Evolutionary conservation across 345 rosid species (phyloP).

Genomic region (Erysimum cheiranthoides): DNA sequence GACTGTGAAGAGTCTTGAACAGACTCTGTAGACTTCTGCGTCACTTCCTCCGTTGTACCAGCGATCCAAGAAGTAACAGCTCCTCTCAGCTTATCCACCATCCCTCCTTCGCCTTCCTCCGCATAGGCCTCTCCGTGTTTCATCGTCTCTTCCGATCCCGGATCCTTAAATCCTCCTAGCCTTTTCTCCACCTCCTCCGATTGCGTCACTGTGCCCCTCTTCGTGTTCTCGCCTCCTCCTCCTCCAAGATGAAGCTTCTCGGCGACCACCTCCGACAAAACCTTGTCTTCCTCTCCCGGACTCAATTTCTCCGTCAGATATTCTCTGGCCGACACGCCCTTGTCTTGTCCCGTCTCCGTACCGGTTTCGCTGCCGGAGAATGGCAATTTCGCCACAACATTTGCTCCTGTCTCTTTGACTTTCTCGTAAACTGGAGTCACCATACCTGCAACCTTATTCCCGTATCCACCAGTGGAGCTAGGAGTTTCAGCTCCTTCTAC

Average conservation of each 20-base stretch:
- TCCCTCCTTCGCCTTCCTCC: constrained; percentile 39
- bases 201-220: constrained; percentile 54
- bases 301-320: constrained; percentile 64
- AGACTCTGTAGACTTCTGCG: constrained; percentile 43
- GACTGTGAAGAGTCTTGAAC: constrained; percentile 43
- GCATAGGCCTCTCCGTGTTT: constrained; percentile 36
- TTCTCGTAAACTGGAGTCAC: constrained; percentile 61
- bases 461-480: constrained; percentile 48
- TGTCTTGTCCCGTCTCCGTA: constrained; percentile 46
- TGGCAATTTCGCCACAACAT: constrained; percentile 44
- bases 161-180: constrained; percentile 49
- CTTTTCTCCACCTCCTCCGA: constrained; percentile 61
- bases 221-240: constrained; percentile 28
- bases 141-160: constrained; percentile 26
- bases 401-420: constrained; percentile 53
- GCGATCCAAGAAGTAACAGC: constrained; percentile 67
- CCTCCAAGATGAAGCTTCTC: constrained; percentile 50
- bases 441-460: constrained; percentile 49
- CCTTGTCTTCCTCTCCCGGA: constrained; percentile 83
- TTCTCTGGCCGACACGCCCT: constrained; percentile 58
- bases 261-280: constrained; percentile 62
- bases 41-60: constrained; percentile 44
- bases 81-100: constrained; percentile 61
- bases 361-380: constrained; percentile 16
- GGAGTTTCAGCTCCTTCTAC: background rate